phyloP scores from a whole-genome alignment of 1,139 yeast genomes.

The Wickerhamomyces sp. region DNA sequence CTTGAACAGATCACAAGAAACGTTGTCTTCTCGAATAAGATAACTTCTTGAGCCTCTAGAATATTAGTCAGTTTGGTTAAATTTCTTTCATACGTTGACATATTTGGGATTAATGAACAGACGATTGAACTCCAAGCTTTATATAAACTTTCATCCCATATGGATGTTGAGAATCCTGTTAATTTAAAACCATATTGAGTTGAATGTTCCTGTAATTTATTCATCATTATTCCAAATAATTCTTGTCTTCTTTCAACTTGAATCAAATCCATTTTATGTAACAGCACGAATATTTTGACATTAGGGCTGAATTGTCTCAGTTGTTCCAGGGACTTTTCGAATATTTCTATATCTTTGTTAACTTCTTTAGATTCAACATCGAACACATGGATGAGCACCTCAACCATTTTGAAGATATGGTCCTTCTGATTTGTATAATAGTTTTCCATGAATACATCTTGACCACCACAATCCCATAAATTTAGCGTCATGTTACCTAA shows the following conservation, averaged over 20 bases:
- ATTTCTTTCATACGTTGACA: conserved; percentile 74
- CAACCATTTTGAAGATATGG: conserved; percentile 92
- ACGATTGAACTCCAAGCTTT: conserved; percentile 98
- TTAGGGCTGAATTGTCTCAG: conserved; percentile 83
- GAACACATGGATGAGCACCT: conserved; percentile 94
- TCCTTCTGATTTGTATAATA: conserved; percentile 84
- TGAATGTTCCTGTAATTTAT: conserved; percentile 71
- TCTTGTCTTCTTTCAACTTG: conserved; percentile 84
- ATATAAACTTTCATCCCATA: conserved; percentile 95
- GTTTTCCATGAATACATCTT: conserved; percentile 94
- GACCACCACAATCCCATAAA: conserved; percentile 98
- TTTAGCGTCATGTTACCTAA: conserved; percentile 93
- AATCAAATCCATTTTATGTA: conserved; percentile 96
- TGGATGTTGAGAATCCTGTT: conserved; percentile 92
- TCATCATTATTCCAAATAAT: conserved; percentile 79
- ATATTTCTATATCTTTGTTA: conserved; percentile 89
- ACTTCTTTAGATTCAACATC: conserved; percentile 94
- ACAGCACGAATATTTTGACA: conserved; percentile 84
- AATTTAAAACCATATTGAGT: conserved; percentile 73
- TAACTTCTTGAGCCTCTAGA: conserved; percentile 85
- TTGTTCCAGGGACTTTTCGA: conserved; percentile 77
- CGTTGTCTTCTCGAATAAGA: conserved; percentile 89
- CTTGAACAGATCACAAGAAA: conserved; percentile 86
- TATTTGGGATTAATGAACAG: conserved; percentile 91
- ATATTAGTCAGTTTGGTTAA: conserved; percentile 69